These are phyloP conservation scores for Bothriochloa decipiens DNA, from an alignment of 176 grass and related monocot species.

Conservation along the genomic window DNA sequence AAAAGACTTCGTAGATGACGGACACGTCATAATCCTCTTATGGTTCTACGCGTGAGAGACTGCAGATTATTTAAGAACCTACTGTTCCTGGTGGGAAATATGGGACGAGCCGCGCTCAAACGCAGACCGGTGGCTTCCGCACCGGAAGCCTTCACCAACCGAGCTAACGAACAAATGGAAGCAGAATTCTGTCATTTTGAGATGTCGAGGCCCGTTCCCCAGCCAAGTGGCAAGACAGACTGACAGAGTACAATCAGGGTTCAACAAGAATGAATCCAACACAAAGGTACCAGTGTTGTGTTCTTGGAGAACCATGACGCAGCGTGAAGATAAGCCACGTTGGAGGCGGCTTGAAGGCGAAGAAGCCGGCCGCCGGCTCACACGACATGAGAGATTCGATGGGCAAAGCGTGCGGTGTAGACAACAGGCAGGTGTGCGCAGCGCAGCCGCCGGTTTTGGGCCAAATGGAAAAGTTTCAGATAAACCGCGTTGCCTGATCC, in stretches of 20 bases:
- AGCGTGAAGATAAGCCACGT: not conserved
- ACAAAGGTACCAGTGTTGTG: too few relatives aligned
- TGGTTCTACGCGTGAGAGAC: too few relatives aligned
- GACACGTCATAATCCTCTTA: too few relatives aligned
- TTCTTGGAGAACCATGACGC: too few relatives aligned
- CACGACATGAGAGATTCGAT: slow-evolving; percentile 26
- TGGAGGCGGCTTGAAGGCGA: slow-evolving; percentile 36
- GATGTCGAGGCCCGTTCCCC: not conserved
- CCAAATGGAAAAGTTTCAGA: not conserved
- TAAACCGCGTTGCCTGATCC: not conserved
- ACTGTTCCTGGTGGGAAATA: too few relatives aligned
- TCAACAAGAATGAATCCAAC: not conserved
- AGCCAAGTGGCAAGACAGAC: not conserved
- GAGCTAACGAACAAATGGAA: not conserved
- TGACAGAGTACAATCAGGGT: not conserved
- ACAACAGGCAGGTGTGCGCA: not conserved
- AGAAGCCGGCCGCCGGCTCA: slow-evolving; percentile 21
- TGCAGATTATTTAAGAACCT: too few relatives aligned
- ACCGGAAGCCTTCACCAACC: too few relatives aligned
- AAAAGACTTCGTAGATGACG: too few relatives aligned
- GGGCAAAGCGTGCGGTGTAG: not conserved
- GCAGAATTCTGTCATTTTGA: not conserved
- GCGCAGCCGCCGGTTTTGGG: slow-evolving; percentile 42
- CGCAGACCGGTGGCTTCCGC: too few relatives aligned
- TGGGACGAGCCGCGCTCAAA: too few relatives aligned